Evolutionary conservation across 2,329 filamentous ascomycete species (phyloP).

Genomic region (Boeremia lycopersici): DNA sequence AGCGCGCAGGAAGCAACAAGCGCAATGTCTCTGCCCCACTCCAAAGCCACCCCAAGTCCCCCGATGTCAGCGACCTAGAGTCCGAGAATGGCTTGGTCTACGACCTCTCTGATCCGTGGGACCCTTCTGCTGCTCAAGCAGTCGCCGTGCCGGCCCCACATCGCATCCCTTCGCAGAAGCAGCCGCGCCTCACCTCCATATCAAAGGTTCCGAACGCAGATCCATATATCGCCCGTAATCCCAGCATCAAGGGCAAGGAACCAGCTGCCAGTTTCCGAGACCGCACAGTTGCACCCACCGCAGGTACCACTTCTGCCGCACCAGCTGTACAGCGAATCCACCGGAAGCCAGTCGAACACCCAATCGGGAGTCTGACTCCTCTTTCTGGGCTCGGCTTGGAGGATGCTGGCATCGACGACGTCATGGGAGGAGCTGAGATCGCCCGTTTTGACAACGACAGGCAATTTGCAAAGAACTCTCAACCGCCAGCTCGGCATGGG

Average conservation of each 20-base stretch:
- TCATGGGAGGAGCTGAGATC: conserved; percentile 33
- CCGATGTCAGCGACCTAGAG: conserved; percentile 34
- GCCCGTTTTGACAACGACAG: conserved; percentile 44
- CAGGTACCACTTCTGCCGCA: conserved; percentile 6
- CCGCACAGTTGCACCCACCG: conserved; percentile 22
- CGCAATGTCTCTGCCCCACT: conserved; percentile 45
- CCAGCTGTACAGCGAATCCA: conserved; percentile 26
- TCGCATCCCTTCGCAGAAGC: conserved; percentile 29
- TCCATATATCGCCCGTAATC: conserved; percentile 23
- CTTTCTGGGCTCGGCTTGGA: conserved; percentile 45
- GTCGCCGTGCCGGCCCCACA: conserved; percentile 27
- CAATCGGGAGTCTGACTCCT: conserved; percentile 10
- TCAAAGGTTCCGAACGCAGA: conserved; percentile 27
- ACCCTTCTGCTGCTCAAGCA: conserved; percentile 33
- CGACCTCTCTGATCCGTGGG: conserved; percentile 45
- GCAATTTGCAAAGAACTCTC: conserved; percentile 27
- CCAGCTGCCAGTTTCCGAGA: conserved; percentile 43
- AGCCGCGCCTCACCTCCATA: conserved; percentile 24
- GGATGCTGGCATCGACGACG: conserved; percentile 38
- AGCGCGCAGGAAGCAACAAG: conserved; percentile 24
- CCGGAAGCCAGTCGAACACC: conserved; percentile 28
- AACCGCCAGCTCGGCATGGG: conserved; percentile 23
- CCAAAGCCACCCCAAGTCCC: conserved; percentile 27
- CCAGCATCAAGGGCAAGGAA: conserved; percentile 42
- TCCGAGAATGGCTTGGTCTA: conserved; percentile 36